Base-by-base conservation (phyloP, 1,284 basidiomycete genomes). In the Cystobasidium slooffiae region DNA sequence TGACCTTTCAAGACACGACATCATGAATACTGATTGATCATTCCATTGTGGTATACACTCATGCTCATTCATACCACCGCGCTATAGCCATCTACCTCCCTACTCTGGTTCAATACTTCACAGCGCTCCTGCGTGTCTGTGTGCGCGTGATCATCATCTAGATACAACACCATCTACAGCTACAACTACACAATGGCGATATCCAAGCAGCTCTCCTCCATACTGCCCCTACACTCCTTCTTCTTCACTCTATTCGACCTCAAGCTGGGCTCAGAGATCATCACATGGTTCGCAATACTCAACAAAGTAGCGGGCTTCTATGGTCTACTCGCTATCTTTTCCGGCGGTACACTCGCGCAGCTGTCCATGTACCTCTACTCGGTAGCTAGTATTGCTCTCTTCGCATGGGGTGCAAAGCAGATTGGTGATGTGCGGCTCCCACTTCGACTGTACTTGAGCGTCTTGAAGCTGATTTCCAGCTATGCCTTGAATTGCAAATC, bases 301-400 rank as follows among this genome's bases (percentile, higher is more conserved):
- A 98, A 99, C 87, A 99, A 99, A 84, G 95, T 95, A 68, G 96
- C 96, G 16, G 96, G 96, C 72, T 88, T 98, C 18, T 99, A 97
- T 82, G 96, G 96, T 68, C 88, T 99, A 77, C 90, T 99, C 66
- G 94, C 94, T 16, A 87, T 96, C 76, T 85, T 96, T 78, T 90
- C 92, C 58, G 93, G 92, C 49, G 94, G 93, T 24, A 90, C 92
- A 8, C 90, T 94, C 78, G 88, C 91, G 0, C 96, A 99, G 84
- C 86, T 97, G 75, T 90, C 88, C 82, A 87, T 94, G 80, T 99
- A 99, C 83, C 86, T 94, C 49, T 99, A 99, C 85, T 97, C 93
- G 12, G 89, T 91, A 68, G 83, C 90, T 18, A 93, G 90, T 39
- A 88, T 99, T 66, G 86, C 90, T 37, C 90, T 89, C 0, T 87